Evolutionary conservation across 768 basidiomycete genomes (phyloP).

Genomic region (Phaffia tasmanica): DNA sequence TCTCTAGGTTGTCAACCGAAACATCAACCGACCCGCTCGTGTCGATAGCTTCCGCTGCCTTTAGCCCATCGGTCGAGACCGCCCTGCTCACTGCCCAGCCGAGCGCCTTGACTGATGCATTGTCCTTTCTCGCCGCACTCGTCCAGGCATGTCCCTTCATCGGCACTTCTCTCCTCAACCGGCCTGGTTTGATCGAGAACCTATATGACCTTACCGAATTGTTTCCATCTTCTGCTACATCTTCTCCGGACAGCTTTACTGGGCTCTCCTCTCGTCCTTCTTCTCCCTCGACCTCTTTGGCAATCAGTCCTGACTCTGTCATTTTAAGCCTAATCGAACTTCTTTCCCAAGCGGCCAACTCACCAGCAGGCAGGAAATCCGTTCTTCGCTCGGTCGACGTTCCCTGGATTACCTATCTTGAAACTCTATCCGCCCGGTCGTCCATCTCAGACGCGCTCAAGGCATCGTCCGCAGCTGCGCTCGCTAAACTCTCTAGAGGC

Average conservation of each 20-base stretch:
- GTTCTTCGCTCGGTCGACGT: constrained; percentile 48
- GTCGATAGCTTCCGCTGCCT: too few relatives aligned
- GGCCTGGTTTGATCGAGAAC: constrained; percentile 53
- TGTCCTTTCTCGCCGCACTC: constrained; percentile 62
- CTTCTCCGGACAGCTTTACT: neutral
- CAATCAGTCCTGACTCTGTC: constrained; percentile 44
- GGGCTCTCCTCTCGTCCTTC: neutral
- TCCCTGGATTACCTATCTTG: constrained; percentile 51
- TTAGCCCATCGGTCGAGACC: too few relatives aligned
- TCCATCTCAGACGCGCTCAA: constrained; percentile 45
- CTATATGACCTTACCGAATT: constrained; percentile 62
- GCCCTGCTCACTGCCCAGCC: too few relatives aligned
- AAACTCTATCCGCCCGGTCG: constrained; percentile 45
- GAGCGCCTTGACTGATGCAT: constrained; percentile 36
- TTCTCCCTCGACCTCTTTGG: neutral
- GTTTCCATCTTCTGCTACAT: neutral
- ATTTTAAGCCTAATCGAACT: constrained; percentile 58
- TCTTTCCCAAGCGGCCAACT: constrained; percentile 61
- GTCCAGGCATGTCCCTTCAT: constrained; percentile 69
- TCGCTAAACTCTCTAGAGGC: constrained; percentile 62
- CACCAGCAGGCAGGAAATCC: constrained; percentile 54
- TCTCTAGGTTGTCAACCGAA: too few relatives aligned
- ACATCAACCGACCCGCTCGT: too few relatives aligned
- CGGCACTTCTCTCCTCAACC: constrained; percentile 54
- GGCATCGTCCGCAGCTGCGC: constrained; percentile 57